These are phyloP conservation scores for Fusarium drepaniforme DNA, from an alignment of 2,329 filamentous ascomycete species.

Conservation along the genomic window DNA sequence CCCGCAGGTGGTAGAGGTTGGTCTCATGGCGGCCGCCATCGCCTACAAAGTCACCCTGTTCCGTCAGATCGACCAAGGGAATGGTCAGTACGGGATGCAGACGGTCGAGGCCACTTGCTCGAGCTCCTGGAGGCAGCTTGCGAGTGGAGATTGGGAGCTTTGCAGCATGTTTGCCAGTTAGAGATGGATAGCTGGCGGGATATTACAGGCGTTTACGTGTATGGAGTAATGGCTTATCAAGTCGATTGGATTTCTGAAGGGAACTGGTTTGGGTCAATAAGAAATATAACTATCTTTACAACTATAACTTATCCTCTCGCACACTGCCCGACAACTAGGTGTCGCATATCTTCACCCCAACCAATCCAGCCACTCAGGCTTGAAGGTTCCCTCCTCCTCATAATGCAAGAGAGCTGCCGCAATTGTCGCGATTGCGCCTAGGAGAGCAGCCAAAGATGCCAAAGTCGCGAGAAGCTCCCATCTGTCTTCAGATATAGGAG, in stretches of 20 bases:
- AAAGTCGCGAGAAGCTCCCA: too few relatives aligned
- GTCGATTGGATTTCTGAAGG: slow-evolving; percentile 9
- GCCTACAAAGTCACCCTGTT: slow-evolving; percentile 43
- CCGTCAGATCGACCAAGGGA: slow-evolving; percentile 39
- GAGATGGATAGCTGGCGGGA: slow-evolving; percentile 9
- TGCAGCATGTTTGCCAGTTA: slow-evolving; percentile 45
- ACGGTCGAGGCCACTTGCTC: slow-evolving; percentile 42
- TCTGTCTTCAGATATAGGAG: too few relatives aligned
- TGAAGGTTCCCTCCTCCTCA: neutral
- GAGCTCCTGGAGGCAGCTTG: slow-evolving; percentile 45
- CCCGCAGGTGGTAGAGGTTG: slow-evolving; percentile 44
- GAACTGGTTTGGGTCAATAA: slow-evolving; percentile 12
- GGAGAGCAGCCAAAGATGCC: too few relatives aligned
- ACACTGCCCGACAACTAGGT: neutral
- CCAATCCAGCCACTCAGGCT: neutral
- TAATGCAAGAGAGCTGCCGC: too few relatives aligned
- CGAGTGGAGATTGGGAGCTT: slow-evolving; percentile 45
- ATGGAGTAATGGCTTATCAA: slow-evolving; percentile 32
- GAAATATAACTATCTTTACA: neutral
- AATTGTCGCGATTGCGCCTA: too few relatives aligned
- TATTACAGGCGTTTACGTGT: slow-evolving; percentile 17
- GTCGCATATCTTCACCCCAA: neutral
- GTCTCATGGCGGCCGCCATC: slow-evolving; percentile 44
- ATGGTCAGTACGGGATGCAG: slow-evolving; percentile 38
- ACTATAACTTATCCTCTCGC: neutral